Evolutionary conservation across 163 green algal species (phyloP).

Genomic region (Chlamydomonas reinhardtii): DNA sequence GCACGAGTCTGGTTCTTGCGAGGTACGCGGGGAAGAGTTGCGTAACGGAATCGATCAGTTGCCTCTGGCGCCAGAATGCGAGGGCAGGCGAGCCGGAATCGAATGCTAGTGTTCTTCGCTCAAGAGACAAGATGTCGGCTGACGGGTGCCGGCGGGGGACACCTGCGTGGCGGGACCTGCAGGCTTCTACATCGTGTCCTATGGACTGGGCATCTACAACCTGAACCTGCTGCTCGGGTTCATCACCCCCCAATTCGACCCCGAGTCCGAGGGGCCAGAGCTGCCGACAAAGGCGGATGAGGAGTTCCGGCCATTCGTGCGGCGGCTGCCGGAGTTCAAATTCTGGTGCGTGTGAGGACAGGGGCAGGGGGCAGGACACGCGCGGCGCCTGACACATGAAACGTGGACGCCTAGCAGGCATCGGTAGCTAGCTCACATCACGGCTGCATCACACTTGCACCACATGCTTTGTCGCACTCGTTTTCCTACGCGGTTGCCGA

Average conservation of each 20-base stretch:
- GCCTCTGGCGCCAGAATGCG: too few species aligned
- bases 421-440: too few species aligned
- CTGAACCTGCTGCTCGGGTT: slow-evolving; percentile 99
- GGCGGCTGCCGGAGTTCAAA: slow-evolving; percentile 98
- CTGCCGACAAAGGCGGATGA: slow-evolving; percentile 94
- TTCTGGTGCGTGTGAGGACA: slow-evolving; percentile 83
- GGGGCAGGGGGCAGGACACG: not conserved
- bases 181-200: slow-evolving; percentile 99
- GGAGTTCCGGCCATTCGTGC: slow-evolving; percentile 98
- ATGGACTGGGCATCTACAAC: slow-evolving; percentile 98
- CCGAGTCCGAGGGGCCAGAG: slow-evolving; percentile 91
- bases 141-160: too few species aligned
- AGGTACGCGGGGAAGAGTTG: slow-evolving; percentile 13
- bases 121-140: too few species aligned
- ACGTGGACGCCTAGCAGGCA: too few species aligned
- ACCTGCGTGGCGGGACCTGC: not conserved
- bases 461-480: too few species aligned
- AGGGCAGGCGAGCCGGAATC: too few species aligned
- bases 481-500: too few species aligned
- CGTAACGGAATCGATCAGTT: too few species aligned
- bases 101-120: too few species aligned
- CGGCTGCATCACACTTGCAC: too few species aligned
- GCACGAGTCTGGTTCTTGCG: slow-evolving; percentile 82
- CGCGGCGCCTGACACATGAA: slow-evolving; percentile 1
- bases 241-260: slow-evolving; percentile 91